Conservation (phyloP, 768 basidiomycete species). For the Tubosaeta brunneosetosa region DNA sequence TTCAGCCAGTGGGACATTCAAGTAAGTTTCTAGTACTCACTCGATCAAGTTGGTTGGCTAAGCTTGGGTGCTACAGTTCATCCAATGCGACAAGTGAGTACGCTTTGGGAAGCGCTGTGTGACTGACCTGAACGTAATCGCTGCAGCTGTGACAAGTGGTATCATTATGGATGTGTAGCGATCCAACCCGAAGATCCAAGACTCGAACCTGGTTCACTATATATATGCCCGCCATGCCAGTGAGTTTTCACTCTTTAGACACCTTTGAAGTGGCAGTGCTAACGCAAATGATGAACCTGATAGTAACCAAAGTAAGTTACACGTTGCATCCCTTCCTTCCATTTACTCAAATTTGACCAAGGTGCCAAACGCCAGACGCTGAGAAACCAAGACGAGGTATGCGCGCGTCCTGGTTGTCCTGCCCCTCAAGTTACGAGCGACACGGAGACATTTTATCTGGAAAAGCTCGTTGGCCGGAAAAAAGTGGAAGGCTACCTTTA, state of each 20-base stretch:
- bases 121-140: not conserved
- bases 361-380: slow-evolving; percentile 13
- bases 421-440: slow-evolving; percentile 2
- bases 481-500: slow-evolving; percentile 9
- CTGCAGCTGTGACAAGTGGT: slow-evolving; percentile 42
- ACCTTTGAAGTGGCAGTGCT: not conserved
- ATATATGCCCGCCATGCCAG: slow-evolving; percentile 43
- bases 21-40: slow-evolving; percentile 6
- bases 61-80: slow-evolving; percentile 18
- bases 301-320: slow-evolving; percentile 13
- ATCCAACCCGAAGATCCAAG: slow-evolving; percentile 35
- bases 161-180: slow-evolving; percentile 50
- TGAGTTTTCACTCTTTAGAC: slow-evolving; percentile 9
- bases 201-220: slow-evolving; percentile 28
- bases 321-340: not conserved
- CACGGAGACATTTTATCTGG: slow-evolving; percentile 20
- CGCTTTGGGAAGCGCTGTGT: no score
- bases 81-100: slow-evolving; percentile 34
- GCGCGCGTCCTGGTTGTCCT: slow-evolving; percentile 26
- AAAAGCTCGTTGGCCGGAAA: slow-evolving; percentile 28
- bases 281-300: not conserved
- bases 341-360: not conserved
- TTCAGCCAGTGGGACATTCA: slow-evolving; percentile 22
- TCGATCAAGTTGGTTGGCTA: not conserved
- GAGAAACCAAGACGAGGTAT: slow-evolving; percentile 9